phyloP scores from a whole-genome alignment of 2,329 filamentous ascomycete species.

The Fusarium ramigenum region DNA sequence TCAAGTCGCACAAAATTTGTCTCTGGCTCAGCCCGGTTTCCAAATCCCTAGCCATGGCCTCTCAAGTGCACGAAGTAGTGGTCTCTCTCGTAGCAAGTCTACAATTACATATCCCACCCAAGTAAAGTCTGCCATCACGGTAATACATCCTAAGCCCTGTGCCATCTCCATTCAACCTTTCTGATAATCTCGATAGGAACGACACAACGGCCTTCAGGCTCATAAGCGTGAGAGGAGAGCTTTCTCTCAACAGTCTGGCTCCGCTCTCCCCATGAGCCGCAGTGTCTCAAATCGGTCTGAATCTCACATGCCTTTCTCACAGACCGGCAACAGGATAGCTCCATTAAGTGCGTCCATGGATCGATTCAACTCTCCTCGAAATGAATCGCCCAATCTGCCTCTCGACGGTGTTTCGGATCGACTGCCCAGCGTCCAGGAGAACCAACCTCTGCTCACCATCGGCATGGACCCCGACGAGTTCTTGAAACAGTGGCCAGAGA shows the following conservation, averaged over 20 bases:
- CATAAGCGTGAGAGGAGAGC: conserved; percentile 37
- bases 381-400: conserved; percentile 44
- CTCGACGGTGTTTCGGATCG: conserved; percentile 38
- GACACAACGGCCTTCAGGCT: conserved; percentile 22
- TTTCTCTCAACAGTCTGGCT: conserved; percentile 44
- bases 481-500: conserved; percentile 45
- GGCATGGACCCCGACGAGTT: conserved; percentile 53
- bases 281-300: conserved; percentile 55
- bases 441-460: conserved; percentile 43
- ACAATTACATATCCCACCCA: conserved; percentile 42
- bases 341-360: conserved; percentile 43
- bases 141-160: conserved; percentile 24
- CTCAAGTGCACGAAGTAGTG: conserved; percentile 34
- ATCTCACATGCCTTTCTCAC: conserved; percentile 51
- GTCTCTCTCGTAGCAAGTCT: conserved; percentile 43
- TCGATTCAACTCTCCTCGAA: conserved; percentile 45
- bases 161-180: neutral
- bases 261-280: conserved; percentile 55
- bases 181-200: conserved; percentile 33
- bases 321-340: conserved; percentile 47
- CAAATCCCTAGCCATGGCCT: conserved; percentile 33
- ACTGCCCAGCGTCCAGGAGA: conserved; percentile 52
- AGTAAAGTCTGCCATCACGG: conserved; percentile 33
- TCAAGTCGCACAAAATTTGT: conserved; percentile 27
- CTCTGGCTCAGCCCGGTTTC: conserved; percentile 24